Evolutionary conservation across 2,329 filamentous ascomycete species (phyloP).

Genomic region (Neonectria hederae): DNA sequence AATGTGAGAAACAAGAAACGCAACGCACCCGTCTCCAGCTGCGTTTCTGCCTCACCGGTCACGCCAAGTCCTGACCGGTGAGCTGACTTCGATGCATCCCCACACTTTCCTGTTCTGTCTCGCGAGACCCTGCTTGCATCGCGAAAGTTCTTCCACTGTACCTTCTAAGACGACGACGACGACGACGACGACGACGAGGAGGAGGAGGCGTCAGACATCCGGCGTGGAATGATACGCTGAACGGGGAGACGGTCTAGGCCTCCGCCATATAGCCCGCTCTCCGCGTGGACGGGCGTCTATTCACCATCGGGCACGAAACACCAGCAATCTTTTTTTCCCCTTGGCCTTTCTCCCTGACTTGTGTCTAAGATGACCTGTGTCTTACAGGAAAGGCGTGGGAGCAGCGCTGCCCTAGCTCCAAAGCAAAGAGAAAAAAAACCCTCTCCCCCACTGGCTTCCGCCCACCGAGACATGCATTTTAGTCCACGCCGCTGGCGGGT

Average conservation of each 20-base stretch:
- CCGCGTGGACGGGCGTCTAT: slow-evolving; percentile 3
- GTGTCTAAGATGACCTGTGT: slow-evolving; percentile 10
- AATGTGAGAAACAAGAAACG: background rate
- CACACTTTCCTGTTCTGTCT: slow-evolving; percentile 11
- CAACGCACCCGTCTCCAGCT: background rate
- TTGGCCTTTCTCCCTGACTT: background rate
- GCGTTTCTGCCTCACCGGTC: slow-evolving; percentile 6
- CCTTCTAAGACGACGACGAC: background rate
- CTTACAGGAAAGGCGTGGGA: background rate
- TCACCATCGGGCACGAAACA: background rate
- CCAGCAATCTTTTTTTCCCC: background rate
- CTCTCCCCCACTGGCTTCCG: background rate
- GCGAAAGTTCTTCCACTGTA: no score
- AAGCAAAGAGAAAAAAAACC: no score
- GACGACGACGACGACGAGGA: no score
- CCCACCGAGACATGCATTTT: background rate
- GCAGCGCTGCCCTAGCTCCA: background rate
- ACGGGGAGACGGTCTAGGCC: background rate
- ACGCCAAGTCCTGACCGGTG: slow-evolving; percentile 13
- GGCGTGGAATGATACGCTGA: background rate
- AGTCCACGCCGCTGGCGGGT: background rate
- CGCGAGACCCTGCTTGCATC: slow-evolving; percentile 35
- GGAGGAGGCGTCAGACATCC: slow-evolving; percentile 3
- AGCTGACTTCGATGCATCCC: slow-evolving; percentile 1
- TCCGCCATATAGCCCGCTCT: no score